Base-by-base conservation (phyloP, 176 grass and related monocot genomes). In the Luzula sylvatica region DNA sequence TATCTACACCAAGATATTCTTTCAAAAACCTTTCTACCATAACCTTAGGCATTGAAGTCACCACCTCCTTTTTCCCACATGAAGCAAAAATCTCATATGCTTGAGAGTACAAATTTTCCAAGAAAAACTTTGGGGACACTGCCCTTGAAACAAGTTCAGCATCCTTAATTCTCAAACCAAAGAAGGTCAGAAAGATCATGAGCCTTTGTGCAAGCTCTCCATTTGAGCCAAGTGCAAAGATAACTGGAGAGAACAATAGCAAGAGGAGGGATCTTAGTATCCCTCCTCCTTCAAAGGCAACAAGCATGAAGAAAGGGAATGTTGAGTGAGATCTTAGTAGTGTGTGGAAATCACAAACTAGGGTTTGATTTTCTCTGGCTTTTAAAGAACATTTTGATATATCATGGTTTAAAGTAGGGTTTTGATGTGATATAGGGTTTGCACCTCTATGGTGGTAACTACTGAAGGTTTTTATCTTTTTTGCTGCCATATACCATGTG, bases 291-390 rank as follows among this genome's bases (percentile, higher is more conserved):
- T 96, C 92, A 42, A 47, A 89, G 14, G 92, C 81, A 26, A 96
- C 81, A 14, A 96, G 73, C 85, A 96, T 96, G 84, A 96, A 96
- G 92, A 72, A 96, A 43, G 92, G 85, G 56, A 96, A 96, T 13
- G 72, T 44, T 21, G 65, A 50, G 0, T 30, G 25, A 13, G 80
- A 55, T 29, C 78, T 58, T 9, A 96, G 75, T 19, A 96, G 65
- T 19, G 71, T 55, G 26, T 89, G 58, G 45, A 96, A 46, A 71
- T 82, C 78, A 20, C 41, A 96, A 17, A 82, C 68, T 7, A 86
- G 19, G n/a, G 64, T 56, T 45, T 55, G 26, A 11, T 26, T 58
- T 17, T 49, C 44, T 16, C 32, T 56, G 11, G 22, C 55, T 51
- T 55, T 17, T 21, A 50, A 60, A 46, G 62, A 23, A 47, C 48